These are phyloP conservation scores for Lagenidium sp. DNA, from an alignment of 352 stramenopile species.

Conservation along the genomic window DNA sequence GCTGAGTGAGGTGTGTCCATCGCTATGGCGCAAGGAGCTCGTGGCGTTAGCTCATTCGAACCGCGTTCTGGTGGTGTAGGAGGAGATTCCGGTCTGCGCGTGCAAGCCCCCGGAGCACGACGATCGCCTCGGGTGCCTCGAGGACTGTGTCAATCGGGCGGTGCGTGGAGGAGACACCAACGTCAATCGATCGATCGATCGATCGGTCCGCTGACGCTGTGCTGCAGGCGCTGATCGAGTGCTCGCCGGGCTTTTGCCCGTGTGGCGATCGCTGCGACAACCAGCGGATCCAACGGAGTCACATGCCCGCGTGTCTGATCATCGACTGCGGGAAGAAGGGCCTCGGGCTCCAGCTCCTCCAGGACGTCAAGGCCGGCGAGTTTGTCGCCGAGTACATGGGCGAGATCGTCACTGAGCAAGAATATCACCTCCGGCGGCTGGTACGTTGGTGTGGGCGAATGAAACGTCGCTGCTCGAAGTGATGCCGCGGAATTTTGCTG, in stretches of 20 bases:
- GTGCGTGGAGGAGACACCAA: constrained; percentile 16
- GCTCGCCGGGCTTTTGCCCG: constrained; percentile 42
- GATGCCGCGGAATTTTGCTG: too few species aligned
- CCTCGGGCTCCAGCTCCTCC: constrained; percentile 33
- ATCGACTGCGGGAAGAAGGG: constrained; percentile 55
- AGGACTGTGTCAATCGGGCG: constrained; percentile 71
- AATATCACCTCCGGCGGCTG: constrained; percentile 71
- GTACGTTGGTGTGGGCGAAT: constrained; percentile 22
- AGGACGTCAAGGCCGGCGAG: constrained; percentile 42
- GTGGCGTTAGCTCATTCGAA: neutral
- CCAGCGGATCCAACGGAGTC: constrained; percentile 58
- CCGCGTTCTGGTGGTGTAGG: constrained; percentile 21
- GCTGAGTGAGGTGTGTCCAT: constrained; percentile 32
- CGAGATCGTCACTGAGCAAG: constrained; percentile 77
- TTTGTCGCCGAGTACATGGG: constrained; percentile 82
- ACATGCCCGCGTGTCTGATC: constrained; percentile 41
- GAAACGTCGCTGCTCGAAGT: too few species aligned
- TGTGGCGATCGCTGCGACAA: constrained; percentile 63
- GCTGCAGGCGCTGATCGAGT: constrained; percentile 61
- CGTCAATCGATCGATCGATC: too few species aligned
- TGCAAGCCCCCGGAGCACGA: constrained; percentile 27
- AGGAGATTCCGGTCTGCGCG: constrained; percentile 57
- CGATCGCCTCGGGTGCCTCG: constrained; percentile 40
- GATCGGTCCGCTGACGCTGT: neutral
- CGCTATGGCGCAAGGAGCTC: too few species aligned